Conservation (phyloP, 257 asterid species). For the Linderniella brevidens region DNA sequence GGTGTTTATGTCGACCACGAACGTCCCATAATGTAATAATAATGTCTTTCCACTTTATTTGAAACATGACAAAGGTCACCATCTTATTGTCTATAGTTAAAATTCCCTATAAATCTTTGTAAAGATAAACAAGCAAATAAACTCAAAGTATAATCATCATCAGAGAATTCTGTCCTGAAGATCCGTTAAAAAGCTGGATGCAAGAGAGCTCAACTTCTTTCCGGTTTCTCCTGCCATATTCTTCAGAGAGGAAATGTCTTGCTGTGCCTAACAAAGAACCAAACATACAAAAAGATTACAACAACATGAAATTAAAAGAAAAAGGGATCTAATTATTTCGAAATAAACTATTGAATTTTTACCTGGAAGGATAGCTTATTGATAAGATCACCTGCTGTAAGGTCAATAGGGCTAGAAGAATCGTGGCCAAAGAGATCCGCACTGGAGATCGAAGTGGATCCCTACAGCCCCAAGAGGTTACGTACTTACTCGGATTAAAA, state of each 20-base stretch:
- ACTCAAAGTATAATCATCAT: conserved; percentile 7
- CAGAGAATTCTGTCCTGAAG: conserved; percentile 88
- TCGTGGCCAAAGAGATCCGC: conserved; percentile 78
- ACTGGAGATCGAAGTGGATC: conserved; percentile 83
- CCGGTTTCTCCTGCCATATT: conserved; percentile 96
- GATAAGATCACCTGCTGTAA: conserved; percentile 69
- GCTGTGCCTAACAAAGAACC: conserved; percentile 66
- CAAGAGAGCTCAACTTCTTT: conserved; percentile 63
- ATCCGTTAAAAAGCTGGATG: conserved; percentile 65
- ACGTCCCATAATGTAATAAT: background rate
- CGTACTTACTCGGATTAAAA: background rate
- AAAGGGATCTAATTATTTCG: background rate
- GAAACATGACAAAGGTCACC: background rate
- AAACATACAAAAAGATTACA: background rate
- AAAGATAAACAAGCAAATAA: background rate
- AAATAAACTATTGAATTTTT: conserved; percentile 5
- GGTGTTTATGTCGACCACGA: background rate
- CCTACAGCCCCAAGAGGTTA: conserved; percentile 24
- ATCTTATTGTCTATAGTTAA: background rate
- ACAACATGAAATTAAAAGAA: background rate
- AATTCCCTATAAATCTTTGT: background rate
- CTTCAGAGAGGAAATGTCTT: conserved; percentile 80
- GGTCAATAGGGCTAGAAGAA: conserved; percentile 24
- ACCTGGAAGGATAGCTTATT: conserved; percentile 94
- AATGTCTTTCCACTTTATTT: background rate